Percentiles rank a stretch among this genome's conserved stretches.
Evolutionary conservation across 2,329 filamentous ascomycete genomes (phyloP).

Genomic region (Ascochyta lentis): DNA sequence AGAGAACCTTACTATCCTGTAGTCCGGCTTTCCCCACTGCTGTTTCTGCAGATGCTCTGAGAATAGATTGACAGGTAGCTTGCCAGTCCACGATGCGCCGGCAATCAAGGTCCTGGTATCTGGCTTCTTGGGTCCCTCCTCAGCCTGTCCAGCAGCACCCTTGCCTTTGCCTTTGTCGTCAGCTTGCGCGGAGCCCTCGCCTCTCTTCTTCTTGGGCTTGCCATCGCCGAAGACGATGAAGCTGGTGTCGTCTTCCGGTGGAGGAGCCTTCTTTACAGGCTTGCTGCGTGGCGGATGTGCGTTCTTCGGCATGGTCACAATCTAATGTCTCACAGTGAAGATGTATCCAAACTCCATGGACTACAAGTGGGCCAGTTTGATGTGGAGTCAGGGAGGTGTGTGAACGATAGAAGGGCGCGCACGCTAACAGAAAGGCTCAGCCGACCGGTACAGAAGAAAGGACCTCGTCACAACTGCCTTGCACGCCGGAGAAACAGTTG

Average conservation of each 20-base stretch:
- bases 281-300: constrained; percentile 54
- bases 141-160: constrained; percentile 30
- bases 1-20: constrained; percentile 68
- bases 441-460: constrained; percentile 1
- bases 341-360: constrained; percentile 14
- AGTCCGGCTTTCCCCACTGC: constrained; percentile 93
- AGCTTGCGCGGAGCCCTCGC: constrained; percentile 26
- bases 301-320: constrained; percentile 55
- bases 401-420: constrained; percentile 22
- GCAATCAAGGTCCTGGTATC: constrained; percentile 81
- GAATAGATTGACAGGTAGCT: constrained; percentile 90
- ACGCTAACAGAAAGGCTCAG: constrained; percentile 27
- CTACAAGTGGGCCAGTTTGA: background rate
- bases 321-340: constrained; percentile 4
- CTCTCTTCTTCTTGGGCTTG: constrained; percentile 52
- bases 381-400: constrained; percentile 9
- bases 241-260: constrained; percentile 56
- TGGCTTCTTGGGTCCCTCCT: constrained; percentile 63
- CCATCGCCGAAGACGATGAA: constrained; percentile 58
- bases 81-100: constrained; percentile 95
- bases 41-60: constrained; percentile 96
- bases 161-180: constrained; percentile 47
- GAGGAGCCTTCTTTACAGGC: constrained; percentile 49
- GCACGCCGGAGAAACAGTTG: background rate
- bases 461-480: background rate